Conservation (phyloP, 2,329 filamentous ascomycete species). For the Malbranchea cinnamomea region DNA sequence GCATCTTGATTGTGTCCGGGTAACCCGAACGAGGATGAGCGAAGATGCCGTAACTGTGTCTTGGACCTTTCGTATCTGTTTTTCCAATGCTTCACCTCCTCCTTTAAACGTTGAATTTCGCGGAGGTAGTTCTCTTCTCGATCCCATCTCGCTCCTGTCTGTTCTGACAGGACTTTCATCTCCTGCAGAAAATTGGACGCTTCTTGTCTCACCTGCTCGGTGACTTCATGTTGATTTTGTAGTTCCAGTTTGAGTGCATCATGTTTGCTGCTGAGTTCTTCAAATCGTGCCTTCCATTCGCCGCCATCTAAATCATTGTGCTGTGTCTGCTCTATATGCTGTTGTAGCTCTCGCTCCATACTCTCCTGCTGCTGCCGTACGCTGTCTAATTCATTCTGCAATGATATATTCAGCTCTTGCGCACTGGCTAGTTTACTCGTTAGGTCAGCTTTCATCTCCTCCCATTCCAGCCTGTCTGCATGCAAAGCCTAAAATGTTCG, state of each 20-base stretch:
- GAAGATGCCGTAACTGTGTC: constrained; percentile 68
- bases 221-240: constrained; percentile 62
- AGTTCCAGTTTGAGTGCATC: constrained; percentile 50
- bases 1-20: constrained; percentile 30
- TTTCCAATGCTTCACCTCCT: constrained; percentile 80
- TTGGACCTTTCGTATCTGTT: constrained; percentile 76
- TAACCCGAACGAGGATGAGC: constrained; percentile 65
- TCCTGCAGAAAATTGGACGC: constrained; percentile 72
- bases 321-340: constrained; percentile 38
- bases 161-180: constrained; percentile 74
- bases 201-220: constrained; percentile 73
- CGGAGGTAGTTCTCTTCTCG: constrained; percentile 65
- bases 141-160: constrained; percentile 64
- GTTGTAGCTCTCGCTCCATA: constrained; percentile 47
- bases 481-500: constrained; percentile 29
- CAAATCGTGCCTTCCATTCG: constrained; percentile 47
- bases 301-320: constrained; percentile 24
- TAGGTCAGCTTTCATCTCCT: constrained; percentile 46
- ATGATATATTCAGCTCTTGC: constrained; percentile 59
- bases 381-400: constrained; percentile 65
- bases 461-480: constrained; percentile 52
- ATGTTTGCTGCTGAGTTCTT: constrained; percentile 45
- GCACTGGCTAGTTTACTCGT: constrained; percentile 62
- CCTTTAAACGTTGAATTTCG: constrained; percentile 61
- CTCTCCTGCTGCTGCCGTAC: constrained; percentile 53